Evolutionary conservation across 306 rosid species (phyloP).

Genomic region (Senna tora): DNA sequence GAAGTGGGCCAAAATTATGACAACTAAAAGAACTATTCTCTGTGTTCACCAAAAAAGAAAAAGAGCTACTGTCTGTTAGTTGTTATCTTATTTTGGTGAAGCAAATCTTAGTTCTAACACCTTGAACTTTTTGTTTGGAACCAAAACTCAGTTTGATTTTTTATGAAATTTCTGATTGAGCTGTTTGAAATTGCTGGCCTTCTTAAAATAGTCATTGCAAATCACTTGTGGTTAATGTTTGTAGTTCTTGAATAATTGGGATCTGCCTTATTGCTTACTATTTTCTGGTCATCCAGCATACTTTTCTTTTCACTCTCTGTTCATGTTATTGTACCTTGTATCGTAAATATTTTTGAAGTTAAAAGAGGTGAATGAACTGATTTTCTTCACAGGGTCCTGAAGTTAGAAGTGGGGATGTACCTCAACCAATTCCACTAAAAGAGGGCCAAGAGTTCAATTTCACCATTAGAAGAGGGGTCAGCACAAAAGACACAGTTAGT

Average conservation of each 20-base stretch:
- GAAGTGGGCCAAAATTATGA: background rate
- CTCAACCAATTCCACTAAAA: conserved; percentile 66
- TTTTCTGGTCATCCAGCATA: background rate
- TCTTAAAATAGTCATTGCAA: conserved; percentile 3
- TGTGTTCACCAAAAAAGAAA: too few relatives aligned
- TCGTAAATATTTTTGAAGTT: conserved; percentile 20
- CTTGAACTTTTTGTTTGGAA: background rate
- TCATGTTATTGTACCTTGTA: background rate
- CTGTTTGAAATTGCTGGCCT: background rate
- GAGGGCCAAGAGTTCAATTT: conserved; percentile 85
- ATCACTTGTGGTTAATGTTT: conserved; percentile 12
- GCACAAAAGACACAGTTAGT: conserved; percentile 74
- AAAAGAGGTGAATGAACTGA: conserved; percentile 11
- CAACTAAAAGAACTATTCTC: background rate
- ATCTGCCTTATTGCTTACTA: conserved; percentile 1
- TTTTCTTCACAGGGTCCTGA: conserved; percentile 87
- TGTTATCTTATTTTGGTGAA: background rate
- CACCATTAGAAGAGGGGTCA: conserved; percentile 86
- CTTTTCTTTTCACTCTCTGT: background rate
- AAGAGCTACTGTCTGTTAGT: background rate
- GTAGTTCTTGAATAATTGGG: background rate
- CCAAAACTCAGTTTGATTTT: background rate
- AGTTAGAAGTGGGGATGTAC: conserved; percentile 94
- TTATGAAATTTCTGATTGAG: background rate
- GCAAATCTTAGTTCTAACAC: background rate